Evolutionary conservation across 371 early-diverging fungal genomes (phyloP).

Genomic region (Lichtheimia corymbifera): DNA sequence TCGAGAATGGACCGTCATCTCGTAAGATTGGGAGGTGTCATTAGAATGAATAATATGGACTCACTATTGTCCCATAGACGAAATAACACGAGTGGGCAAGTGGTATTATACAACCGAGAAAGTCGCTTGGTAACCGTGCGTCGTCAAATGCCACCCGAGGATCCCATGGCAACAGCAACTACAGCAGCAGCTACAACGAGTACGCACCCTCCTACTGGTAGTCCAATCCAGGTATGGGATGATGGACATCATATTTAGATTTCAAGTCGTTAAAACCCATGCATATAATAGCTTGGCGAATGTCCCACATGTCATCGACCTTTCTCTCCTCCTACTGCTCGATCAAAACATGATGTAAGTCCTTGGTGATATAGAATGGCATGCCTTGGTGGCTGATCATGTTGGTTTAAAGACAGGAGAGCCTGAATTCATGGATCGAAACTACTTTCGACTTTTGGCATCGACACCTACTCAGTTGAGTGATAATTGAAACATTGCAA

Average conservation of each 20-base stretch:
- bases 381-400: too few relatives aligned
- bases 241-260: too few relatives aligned
- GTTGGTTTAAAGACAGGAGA: conserved; percentile 11
- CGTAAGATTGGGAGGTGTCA: conserved; percentile 28
- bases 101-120: conserved; percentile 51
- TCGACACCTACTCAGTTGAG: conserved; percentile 44
- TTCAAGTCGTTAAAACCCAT: background rate
- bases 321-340: conserved; percentile 10
- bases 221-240: background rate
- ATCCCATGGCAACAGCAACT: background rate
- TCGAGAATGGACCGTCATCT: conserved; percentile 57
- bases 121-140: conserved; percentile 43
- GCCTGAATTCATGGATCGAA: conserved; percentile 61
- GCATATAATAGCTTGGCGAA: conserved; percentile 1
- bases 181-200: background rate
- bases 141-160: conserved; percentile 6
- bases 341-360: too few relatives aligned
- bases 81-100: conserved; percentile 42
- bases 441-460: conserved; percentile 66
- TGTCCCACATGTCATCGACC: conserved; percentile 48
- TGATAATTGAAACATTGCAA: background rate
- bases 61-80: conserved; percentile 27
- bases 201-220: background rate
- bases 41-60: background rate
- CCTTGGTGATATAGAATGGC: too few relatives aligned